Evolutionary conservation across 2,329 filamentous ascomycete genomes (phyloP), one percentile per base, ranked within the genome.

Genomic region (Alternaria sp.): DNA sequence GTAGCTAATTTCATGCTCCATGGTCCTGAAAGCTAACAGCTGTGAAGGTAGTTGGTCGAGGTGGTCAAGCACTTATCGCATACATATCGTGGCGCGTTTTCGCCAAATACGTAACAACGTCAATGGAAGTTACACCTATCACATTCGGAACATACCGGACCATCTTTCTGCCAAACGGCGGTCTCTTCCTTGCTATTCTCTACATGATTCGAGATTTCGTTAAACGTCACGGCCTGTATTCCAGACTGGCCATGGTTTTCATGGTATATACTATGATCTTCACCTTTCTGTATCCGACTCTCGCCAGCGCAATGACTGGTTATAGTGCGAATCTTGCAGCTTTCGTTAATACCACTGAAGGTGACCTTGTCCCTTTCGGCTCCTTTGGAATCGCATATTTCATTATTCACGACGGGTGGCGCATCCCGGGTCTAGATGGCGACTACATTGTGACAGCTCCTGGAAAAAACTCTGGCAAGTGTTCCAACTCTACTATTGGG

Each of bases 231-330:
- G 28, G 61, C 2, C 18, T 74, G 4, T 55, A 60, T 10, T 73
- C 70, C 4, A 70, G 49, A 14, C 3, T 64, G 0, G 71, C 70
- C 12, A 72, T 70, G 69, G 33, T 43, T 4, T 73, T 73, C 18
- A 73, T 74, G 57, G 15, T 71, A 1, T 37, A 46, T 2, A 71
- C 63, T 1, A 70, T 73, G 65, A 10, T 51, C 0, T 72, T 69
- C n/a, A 65, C 66, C 7, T 51, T 70, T 0, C 10, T 44, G 0
- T 73, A 71, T 46, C 70, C 70, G 6, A 74, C 68, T 1, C 44
- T 74, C 6, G 57, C 61, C 3, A 67, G 71, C 15, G 67, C 72
- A 3, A 70, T 74, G 70, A 68, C 66, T 26, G 70, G 70, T 15
- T 74, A 74, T 21, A 65, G 46, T 1, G 55, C 44, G 2, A 61